A percentile compares a stretch with the other conserved stretches of the same genome.
Evolutionary conservation across 1,284 basidiomycete genomes (phyloP).

Genomic region (Cutaneotrichosporon mucoides): DNA sequence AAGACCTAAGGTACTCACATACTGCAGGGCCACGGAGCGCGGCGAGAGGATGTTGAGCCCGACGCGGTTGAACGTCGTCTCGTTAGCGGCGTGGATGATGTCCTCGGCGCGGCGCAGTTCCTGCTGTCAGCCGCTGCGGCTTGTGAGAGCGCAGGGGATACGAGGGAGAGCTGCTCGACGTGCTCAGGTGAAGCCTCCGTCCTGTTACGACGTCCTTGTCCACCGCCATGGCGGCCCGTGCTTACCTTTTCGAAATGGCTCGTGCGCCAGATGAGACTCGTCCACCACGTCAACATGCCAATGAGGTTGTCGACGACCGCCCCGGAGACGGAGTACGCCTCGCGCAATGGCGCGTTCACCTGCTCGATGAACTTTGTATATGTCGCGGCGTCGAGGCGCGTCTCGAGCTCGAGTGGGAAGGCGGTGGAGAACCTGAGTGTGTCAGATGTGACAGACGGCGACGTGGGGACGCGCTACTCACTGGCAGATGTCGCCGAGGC

Average conservation of each 20-base stretch:
- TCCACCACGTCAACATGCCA: conserved; percentile 49
- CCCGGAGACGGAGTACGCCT: conserved; percentile 47
- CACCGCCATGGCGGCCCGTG: background rate
- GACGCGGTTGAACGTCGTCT: conserved; percentile 47
- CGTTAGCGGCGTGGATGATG: conserved; percentile 46
- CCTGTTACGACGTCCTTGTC: background rate
- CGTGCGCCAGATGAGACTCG: conserved; percentile 44
- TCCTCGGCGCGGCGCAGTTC: conserved; percentile 43
- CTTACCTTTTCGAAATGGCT: conserved; percentile 51
- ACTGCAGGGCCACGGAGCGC: conserved; percentile 51
- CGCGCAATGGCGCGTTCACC: conserved; percentile 46
- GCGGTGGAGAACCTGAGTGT: conserved; percentile 44
- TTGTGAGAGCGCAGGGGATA: no score
- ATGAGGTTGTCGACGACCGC: conserved; percentile 50
- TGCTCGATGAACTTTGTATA: conserved; percentile 46
- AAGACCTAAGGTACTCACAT: conserved; percentile 38
- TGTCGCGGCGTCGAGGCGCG: conserved; percentile 39
- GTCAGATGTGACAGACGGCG: background rate
- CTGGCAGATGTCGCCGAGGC: conserved; percentile 49
- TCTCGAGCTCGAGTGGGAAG: conserved; percentile 51
- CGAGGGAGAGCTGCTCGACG: no score
- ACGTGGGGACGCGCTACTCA: conserved; percentile 19
- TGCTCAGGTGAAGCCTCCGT: no score
- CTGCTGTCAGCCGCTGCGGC: conserved; percentile 26
- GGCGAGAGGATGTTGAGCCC: conserved; percentile 53